phyloP scores from a whole-genome alignment of 495 filamentous ascomycete species.

The Parmelia sp. region DNA sequence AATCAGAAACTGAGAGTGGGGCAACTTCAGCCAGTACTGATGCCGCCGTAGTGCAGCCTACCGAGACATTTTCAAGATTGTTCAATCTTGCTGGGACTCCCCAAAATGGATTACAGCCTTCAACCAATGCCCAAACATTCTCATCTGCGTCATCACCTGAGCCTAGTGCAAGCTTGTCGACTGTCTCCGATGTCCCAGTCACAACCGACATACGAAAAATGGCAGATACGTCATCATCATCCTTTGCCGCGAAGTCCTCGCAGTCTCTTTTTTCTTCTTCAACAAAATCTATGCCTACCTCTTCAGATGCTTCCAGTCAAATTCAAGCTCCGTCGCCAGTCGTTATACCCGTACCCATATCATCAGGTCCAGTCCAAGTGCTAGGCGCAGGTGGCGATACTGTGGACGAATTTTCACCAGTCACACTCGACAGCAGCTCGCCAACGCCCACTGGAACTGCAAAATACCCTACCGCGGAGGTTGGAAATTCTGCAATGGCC shows the following conservation, averaged over 20 bases:
- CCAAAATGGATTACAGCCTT: neutral
- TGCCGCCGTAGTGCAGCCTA: neutral
- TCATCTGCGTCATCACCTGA: neutral
- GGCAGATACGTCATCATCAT: neutral
- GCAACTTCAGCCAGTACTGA: neutral
- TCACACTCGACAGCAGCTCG: constrained; percentile 7
- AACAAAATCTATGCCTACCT: neutral
- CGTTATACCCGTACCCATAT: constrained; percentile 1
- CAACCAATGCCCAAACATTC: neutral
- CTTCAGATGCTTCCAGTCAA: neutral
- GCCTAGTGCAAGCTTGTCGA: neutral
- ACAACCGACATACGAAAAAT: neutral
- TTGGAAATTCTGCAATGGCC: constrained; percentile 23
- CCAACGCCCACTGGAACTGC: constrained; percentile 13
- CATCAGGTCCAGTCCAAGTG: constrained; percentile 2
- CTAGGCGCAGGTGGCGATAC: constrained; percentile 6
- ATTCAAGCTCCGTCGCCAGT: constrained; percentile 1
- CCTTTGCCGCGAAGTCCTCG: neutral
- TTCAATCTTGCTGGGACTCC: neutral
- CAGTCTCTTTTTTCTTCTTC: neutral
- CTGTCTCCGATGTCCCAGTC: neutral
- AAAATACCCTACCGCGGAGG: constrained; percentile 16
- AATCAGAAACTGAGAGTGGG: neutral
- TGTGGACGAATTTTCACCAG: constrained; percentile 7
- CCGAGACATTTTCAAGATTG: neutral